A percentile compares a stretch with the other conserved stretches of the same genome.
These are phyloP conservation scores for Saccharomycopsis vini DNA, from an alignment of 805 yeast species.

Conservation along the genomic window DNA sequence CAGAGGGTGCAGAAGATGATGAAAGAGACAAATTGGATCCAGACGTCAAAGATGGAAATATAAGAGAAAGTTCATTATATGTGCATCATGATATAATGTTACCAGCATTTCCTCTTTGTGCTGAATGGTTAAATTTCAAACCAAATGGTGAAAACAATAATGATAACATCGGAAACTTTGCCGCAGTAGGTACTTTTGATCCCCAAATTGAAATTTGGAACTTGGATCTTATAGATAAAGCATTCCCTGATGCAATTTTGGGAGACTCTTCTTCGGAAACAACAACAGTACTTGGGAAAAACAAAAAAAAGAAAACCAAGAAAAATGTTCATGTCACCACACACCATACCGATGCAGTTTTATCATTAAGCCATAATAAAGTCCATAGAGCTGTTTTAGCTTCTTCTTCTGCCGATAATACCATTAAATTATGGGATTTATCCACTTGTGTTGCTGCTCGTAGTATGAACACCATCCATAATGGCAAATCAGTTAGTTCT, in stretches of 20 bases:
- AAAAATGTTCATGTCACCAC: conserved; percentile 47
- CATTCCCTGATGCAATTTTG: conserved; percentile 86
- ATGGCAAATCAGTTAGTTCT: conserved; percentile 71
- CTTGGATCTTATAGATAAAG: conserved; percentile 82
- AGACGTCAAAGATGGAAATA: conserved; percentile 36
- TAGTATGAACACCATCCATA: conserved; percentile 63
- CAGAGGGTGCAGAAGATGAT: conserved; percentile 53
- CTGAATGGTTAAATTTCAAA: conserved; percentile 83
- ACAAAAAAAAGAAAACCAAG: conserved; percentile 38
- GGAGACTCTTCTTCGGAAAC: conserved; percentile 46
- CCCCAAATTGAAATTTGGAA: conserved; percentile 98
- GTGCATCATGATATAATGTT: conserved; percentile 96
- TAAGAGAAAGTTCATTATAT: conserved; percentile 68
- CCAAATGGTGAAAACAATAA: conserved; percentile 38
- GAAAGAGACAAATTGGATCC: conserved; percentile 58
- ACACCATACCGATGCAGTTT: conserved; percentile 90
- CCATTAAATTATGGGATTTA: conserved; percentile 94
- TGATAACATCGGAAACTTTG: conserved; percentile 64
- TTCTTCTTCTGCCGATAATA: conserved; percentile 90
- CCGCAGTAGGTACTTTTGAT: conserved; percentile 94
- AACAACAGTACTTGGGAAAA: conserved; percentile 23
- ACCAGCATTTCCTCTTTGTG: conserved; percentile 93
- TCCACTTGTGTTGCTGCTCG: conserved; percentile 65
- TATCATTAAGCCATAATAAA: conserved; percentile 76
- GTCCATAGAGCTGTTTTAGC: conserved; percentile 78